Conservation (phyloP, 1,139 yeast species). For the Geotrichum europaeum region DNA sequence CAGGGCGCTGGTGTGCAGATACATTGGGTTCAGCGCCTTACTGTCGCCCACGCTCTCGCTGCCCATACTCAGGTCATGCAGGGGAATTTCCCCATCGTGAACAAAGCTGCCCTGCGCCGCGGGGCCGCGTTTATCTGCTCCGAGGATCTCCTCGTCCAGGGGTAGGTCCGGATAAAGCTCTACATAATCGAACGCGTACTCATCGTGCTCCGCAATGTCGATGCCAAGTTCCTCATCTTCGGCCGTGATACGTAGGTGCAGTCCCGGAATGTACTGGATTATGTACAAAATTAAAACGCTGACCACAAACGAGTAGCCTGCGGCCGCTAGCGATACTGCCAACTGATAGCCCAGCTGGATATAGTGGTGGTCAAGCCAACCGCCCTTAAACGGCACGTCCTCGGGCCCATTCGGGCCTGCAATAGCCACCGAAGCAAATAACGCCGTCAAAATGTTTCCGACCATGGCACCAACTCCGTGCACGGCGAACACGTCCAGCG, state of each 20-base stretch:
- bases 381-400: constrained; percentile 35
- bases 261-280: constrained; percentile 44
- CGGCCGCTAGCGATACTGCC: constrained; percentile 41
- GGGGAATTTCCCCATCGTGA: not conserved
- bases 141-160: not conserved
- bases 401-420: constrained; percentile 19
- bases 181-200: constrained; percentile 44
- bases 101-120: not conserved
- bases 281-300: constrained; percentile 39
- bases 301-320: constrained; percentile 40
- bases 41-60: not conserved
- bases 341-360: constrained; percentile 47
- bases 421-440: constrained; percentile 28
- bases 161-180: constrained; percentile 38
- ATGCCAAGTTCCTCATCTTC: constrained; percentile 45
- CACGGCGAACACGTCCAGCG: constrained; percentile 36
- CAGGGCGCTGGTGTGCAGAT: not conserved
- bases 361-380: constrained; percentile 47
- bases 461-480: constrained; percentile 36
- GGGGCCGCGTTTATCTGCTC: not conserved
- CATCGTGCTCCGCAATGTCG: constrained; percentile 51
- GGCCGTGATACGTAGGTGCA: constrained; percentile 41
- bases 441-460: constrained; percentile 35
- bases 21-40: not conserved
- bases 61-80: not conserved